phyloP scores from a whole-genome alignment of 345 rosid genomes.

The Populus deltoides region DNA sequence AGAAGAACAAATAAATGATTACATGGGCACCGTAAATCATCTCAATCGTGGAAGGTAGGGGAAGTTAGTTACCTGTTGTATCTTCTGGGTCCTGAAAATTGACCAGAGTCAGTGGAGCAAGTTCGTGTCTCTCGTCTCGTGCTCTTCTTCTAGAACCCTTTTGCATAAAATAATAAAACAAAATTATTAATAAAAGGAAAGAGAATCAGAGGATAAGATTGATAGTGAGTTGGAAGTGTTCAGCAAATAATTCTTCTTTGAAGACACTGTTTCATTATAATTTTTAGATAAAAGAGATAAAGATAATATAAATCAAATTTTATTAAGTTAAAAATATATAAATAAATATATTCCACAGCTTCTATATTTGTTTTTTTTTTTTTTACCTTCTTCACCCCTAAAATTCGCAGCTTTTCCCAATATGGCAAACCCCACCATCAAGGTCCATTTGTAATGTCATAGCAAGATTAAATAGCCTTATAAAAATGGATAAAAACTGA shows the following conservation, averaged over 20 bases:
- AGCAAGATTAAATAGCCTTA: no score
- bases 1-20: no score
- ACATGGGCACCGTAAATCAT: no score
- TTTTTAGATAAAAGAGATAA: no score
- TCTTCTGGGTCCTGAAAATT: background rate
- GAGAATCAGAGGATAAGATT: background rate
- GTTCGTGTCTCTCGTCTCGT: background rate
- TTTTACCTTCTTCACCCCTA: background rate
- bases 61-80: slow-evolving; percentile 13
- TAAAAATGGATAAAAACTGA: background rate
- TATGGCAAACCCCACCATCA: background rate
- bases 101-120: slow-evolving; percentile 30
- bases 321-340: no score
- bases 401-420: no score
- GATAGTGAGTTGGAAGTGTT: background rate
- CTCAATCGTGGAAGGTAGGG: slow-evolving; percentile 9
- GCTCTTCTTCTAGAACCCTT: slow-evolving; percentile 26
- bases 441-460: background rate
- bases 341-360: no score
- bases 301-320: no score
- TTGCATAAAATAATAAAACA: background rate
- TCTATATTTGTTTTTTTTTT: no score
- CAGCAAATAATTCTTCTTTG: background rate
- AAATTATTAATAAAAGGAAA: background rate
- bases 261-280: no score